Percentiles rank a stretch among this genome's conserved stretches.
These are phyloP conservation scores for Arabis hirsuta DNA, from an alignment of 345 rosid species.

Conservation along the genomic window DNA sequence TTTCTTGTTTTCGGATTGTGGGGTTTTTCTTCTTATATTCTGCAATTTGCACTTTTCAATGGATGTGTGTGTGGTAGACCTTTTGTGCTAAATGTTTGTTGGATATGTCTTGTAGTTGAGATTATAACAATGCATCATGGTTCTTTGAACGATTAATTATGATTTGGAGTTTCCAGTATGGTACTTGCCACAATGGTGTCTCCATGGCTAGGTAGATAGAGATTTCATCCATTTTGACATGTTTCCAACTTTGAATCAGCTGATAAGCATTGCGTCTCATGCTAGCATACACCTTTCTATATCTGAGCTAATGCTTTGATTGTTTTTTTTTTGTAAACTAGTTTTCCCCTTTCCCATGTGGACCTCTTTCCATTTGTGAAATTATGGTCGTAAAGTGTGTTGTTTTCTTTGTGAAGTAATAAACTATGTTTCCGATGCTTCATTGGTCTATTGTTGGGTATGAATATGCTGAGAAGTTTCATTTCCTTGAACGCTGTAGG, in stretches of 20 bases:
- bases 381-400: not conserved
- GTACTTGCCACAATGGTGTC: not conserved
- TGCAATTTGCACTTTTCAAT: constrained; percentile 1
- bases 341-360: not conserved
- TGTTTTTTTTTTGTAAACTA: not conserved
- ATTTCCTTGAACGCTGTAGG: constrained; percentile 47
- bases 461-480: constrained; percentile 17
- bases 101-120: constrained; percentile 1
- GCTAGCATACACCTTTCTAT: not conserved
- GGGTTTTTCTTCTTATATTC: not conserved
- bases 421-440: not conserved
- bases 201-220: not conserved
- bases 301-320: not conserved
- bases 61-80: not conserved
- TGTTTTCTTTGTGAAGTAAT: not conserved
- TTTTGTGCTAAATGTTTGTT: constrained; percentile 15
- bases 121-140: not conserved
- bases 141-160: not conserved
- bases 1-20: not conserved
- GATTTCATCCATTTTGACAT: not conserved
- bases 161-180: constrained; percentile 16
- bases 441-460: not conserved
- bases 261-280: not conserved
- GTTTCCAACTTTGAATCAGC: not conserved
- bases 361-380: not conserved